Conservation (phyloP, 2,329 filamentous ascomycete species). For the Cladophialophora yegresii region DNA sequence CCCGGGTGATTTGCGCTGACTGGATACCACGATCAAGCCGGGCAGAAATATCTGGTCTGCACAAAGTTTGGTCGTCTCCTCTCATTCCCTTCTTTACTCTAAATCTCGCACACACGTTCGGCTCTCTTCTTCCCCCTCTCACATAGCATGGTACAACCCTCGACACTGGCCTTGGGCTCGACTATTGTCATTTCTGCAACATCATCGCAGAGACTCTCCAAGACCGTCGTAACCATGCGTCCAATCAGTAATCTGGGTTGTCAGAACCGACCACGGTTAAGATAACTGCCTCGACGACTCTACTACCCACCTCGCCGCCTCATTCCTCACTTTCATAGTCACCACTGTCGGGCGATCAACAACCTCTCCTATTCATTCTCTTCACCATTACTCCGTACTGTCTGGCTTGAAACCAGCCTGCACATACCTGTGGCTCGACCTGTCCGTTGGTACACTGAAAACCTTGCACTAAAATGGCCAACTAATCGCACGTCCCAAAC, state of each 20-base stretch:
- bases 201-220: constrained; percentile 22
- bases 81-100: neutral
- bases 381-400: neutral
- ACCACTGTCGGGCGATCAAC: neutral
- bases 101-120: constrained; percentile 1
- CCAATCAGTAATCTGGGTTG: constrained; percentile 20
- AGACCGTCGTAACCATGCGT: constrained; percentile 23
- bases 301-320: neutral
- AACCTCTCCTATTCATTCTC: neutral
- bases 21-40: constrained; percentile 10
- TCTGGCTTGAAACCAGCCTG: neutral
- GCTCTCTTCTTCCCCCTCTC: neutral
- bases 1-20: constrained; percentile 1
- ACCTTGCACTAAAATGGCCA: constrained; percentile 19
- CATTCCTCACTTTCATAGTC: neutral
- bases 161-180: neutral
- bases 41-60: constrained; percentile 4
- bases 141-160: neutral
- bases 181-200: constrained; percentile 3
- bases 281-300: constrained; percentile 27
- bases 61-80: neutral
- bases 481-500: constrained; percentile 24
- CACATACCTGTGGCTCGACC: constrained; percentile 6
- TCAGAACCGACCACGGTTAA: constrained; percentile 29
- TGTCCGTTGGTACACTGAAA: constrained; percentile 19